A percentile compares a stretch with the other conserved stretches of the same genome.
Conservation (phyloP, 2,329 filamentous ascomycete genomes). For the Neonectria coccinea region DNA sequence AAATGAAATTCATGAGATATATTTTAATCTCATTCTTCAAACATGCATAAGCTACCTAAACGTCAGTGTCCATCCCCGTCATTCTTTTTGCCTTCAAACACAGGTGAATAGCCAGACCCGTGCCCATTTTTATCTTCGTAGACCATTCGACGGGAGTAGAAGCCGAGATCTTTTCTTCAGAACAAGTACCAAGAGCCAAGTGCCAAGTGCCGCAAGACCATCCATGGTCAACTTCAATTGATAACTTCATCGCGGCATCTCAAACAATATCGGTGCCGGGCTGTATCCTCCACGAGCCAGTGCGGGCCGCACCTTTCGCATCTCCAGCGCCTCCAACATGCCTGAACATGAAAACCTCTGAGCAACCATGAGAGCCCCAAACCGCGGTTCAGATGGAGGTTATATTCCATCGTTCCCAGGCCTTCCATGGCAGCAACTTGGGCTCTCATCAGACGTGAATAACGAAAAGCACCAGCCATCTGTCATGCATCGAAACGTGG, state of each 20-base stretch:
- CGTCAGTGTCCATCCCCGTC: constrained; percentile 17
- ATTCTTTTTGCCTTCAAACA: constrained; percentile 22
- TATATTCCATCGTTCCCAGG: constrained; percentile 41
- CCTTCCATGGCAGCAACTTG: constrained; percentile 43
- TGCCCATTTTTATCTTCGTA: constrained; percentile 40
- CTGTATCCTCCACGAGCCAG: constrained; percentile 36
- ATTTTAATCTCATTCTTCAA: constrained; percentile 14
- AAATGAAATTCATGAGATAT: constrained; percentile 4
- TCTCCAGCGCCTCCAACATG: constrained; percentile 40
- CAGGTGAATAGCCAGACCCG: constrained; percentile 32
- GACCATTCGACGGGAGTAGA: constrained; percentile 36
- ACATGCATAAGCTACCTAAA: constrained; percentile 31
- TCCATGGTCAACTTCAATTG: constrained; percentile 46
- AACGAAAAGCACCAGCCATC: constrained; percentile 59
- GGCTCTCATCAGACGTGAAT: constrained; percentile 48
- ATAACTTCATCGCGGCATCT: constrained; percentile 44
- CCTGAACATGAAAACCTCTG: constrained; percentile 35
- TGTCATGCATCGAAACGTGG: constrained; percentile 64
- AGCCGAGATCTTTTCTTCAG: constrained; percentile 40
- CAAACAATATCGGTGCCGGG: constrained; percentile 40
- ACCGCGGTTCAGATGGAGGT: constrained; percentile 39
- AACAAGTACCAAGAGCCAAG: constrained; percentile 42
- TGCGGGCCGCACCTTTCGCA: constrained; percentile 39
- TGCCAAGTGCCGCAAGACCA: constrained; percentile 43
- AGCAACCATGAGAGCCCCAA: constrained; percentile 41